A percentile compares a stretch with the other conserved stretches of the same genome.
Conservation (phyloP, 371 early-diverging fungal species). For the Mortierella sp. region DNA sequence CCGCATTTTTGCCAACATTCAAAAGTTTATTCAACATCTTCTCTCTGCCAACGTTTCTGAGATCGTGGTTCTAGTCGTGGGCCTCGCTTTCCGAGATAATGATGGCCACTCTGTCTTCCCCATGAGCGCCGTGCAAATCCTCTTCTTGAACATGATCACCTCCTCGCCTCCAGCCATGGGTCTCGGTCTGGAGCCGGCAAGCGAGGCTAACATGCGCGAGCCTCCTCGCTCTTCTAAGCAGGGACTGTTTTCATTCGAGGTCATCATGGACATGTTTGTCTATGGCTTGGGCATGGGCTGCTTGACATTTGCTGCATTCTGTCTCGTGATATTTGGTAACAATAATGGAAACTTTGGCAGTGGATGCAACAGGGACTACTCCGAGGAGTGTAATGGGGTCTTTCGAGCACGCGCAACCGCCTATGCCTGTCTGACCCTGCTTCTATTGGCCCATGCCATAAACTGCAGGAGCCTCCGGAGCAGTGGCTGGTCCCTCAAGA, state of each 20-base stretch:
- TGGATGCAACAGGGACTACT: conserved; percentile 71
- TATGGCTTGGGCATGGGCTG: conserved; percentile 80
- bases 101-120: conserved; percentile 73
- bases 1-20: conserved; percentile 90
- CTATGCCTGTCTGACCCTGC: conserved; percentile 73
- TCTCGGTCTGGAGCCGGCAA: conserved; percentile 87
- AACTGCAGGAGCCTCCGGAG: conserved; percentile 77
- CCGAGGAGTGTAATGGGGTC: conserved; percentile 70
- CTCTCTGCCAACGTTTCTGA: conserved; percentile 85
- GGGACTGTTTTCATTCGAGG: conserved; percentile 76
- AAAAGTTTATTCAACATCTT: conserved; percentile 88
- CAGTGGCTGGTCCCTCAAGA: conserved; percentile 65
- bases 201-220: conserved; percentile 81
- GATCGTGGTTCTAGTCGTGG: conserved; percentile 73
- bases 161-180: conserved; percentile 88
- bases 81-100: conserved; percentile 72
- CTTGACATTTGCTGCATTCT: conserved; percentile 77
- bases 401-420: conserved; percentile 81
- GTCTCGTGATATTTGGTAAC: conserved; percentile 71
- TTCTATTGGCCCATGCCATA: conserved; percentile 77
- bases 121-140: conserved; percentile 84
- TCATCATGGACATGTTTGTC: conserved; percentile 74
- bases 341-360: conserved; percentile 70
- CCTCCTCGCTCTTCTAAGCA: conserved; percentile 79
- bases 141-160: conserved; percentile 90